Evolutionary conservation across 1,139 yeast species (phyloP), one percentile per base, ranked within the genome.

Genomic region (Nakaseomyces uthaithaninus): DNA sequence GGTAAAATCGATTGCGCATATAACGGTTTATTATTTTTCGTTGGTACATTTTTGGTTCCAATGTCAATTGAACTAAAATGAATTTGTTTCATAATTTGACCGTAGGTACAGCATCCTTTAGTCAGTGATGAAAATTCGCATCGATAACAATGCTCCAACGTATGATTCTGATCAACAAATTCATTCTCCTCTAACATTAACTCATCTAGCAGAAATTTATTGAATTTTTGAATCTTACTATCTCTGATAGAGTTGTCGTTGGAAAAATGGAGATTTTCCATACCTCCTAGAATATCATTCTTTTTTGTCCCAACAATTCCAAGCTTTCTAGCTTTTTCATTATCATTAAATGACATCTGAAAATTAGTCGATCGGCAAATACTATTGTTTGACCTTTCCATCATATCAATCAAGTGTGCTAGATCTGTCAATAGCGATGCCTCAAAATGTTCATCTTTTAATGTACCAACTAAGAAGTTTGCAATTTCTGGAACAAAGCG

Each of bases 361-460:
- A 91, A 87, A 55, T 91, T 58, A 5, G 54, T 43, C 8, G 63
- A 47, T 20, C 60, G 48, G 40, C 62, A 55, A 3, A 58, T 51
- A 9, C 72, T 71, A 1, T 94, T 93, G 19, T 73, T 65, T 0
- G 95, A 87, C 57, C 85, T 85, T 39, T 72, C 71, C 65, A 91
- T 72, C 98, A 91, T 91, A 54, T 93, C 97, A 63, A 78, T 85
- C 14, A 93, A 65, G 46, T 87, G 85, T 0, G 95, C 98, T 37
- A 89, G 65, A 55, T 93, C 97, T 42, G 83, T 78, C 26, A 87
- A 61, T 7, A 89, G 59, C 9, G 77, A 59, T 28, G 62, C 50
- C 27, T 57, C 49, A 49, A 77, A 66, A 57, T 76, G 75, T 54
- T 82, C 89, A 23, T 71, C 65, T 14, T 75, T 68, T 27, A 85